Conservation (phyloP, 805 yeast species). For the Candida easanensis region DNA sequence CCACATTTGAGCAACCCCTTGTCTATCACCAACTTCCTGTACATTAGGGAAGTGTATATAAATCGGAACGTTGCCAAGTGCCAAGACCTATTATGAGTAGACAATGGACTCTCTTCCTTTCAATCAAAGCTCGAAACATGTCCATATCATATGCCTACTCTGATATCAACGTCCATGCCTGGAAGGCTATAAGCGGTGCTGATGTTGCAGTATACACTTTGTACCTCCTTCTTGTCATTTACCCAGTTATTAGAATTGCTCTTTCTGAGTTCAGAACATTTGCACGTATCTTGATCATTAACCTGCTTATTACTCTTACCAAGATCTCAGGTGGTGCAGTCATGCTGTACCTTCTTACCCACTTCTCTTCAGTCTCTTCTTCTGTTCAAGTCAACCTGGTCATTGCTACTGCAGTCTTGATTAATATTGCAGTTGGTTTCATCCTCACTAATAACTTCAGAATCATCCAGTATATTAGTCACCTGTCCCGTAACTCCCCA, state of each 20-base stretch:
- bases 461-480: neutral
- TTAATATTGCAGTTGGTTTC: neutral
- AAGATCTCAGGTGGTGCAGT: slow-evolving; percentile 1
- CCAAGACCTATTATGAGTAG: too few relatives aligned
- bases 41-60: too few relatives aligned
- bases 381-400: neutral
- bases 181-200: slow-evolving; percentile 2
- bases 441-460: neutral
- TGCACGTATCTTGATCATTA: slow-evolving; percentile 1
- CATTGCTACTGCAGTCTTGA: neutral
- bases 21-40: too few relatives aligned
- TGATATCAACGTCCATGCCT: slow-evolving; percentile 1
- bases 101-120: too few relatives aligned
- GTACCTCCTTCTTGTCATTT: neutral
- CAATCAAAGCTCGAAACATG: too few relatives aligned
- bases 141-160: too few relatives aligned
- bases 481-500: neutral
- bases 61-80: too few relatives aligned
- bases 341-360: neutral
- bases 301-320: neutral
- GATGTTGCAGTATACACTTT: slow-evolving; percentile 1
- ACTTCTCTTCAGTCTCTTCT: neutral
- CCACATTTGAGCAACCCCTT: too few relatives aligned
- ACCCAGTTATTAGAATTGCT: neutral
- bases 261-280: neutral